Percentiles rank a stretch among this genome's conserved stretches.
phyloP scores from a whole-genome alignment of 345 rosid species.

The Eucalyptus shirleyi region DNA sequence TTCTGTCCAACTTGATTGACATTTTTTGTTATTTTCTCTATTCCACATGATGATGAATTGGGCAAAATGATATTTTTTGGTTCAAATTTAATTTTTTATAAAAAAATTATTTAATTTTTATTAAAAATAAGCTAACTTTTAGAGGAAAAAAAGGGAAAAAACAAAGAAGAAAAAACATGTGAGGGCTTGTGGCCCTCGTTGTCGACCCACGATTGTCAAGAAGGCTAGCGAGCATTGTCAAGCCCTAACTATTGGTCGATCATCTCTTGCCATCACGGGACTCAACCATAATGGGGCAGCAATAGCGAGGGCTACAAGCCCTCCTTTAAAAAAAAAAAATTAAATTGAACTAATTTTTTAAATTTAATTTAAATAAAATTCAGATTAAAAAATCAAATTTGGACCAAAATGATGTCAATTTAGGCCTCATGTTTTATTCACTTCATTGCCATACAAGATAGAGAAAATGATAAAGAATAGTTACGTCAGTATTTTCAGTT shows the following conservation, averaged over 20 bases:
- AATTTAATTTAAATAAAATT: too few species aligned
- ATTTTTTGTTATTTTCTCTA: background rate
- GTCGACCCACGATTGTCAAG: fast-evolving
- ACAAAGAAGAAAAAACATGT: background rate
- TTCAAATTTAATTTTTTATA: too few species aligned
- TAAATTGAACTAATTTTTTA: too few species aligned
- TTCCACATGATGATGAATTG: fast-evolving
- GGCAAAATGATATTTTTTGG: background rate
- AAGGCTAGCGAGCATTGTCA: background rate
- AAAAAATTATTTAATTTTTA: too few species aligned
- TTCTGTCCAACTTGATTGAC: fast-evolving
- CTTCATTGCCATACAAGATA: background rate
- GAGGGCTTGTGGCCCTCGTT: background rate
- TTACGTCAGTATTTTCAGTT: fast-evolving
- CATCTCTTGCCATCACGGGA: background rate
- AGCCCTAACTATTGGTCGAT: background rate
- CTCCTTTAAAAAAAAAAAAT: too few species aligned
- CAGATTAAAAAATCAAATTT: too few species aligned
- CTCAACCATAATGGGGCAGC: fast-evolving
- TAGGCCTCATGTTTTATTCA: too few species aligned
- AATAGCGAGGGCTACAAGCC: background rate
- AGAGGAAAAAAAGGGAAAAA: too few species aligned
- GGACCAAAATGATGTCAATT: too few species aligned
- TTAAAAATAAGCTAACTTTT: background rate
- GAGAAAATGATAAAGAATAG: too few species aligned